Conservation (phyloP, 441 rosid species). For the Populus hybrid region DNA sequence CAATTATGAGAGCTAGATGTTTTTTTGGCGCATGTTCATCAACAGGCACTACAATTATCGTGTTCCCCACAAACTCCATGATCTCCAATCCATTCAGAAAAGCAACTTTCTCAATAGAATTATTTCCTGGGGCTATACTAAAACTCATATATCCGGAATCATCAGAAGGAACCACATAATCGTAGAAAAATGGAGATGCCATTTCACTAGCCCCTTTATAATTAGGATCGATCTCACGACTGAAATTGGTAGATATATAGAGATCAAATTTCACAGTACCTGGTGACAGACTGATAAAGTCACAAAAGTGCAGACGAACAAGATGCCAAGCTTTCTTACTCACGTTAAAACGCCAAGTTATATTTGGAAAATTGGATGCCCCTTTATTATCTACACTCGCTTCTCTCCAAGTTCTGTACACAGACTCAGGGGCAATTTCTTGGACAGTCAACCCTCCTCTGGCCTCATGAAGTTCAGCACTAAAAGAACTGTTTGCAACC, state of each 20-base stretch:
- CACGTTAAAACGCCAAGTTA: constrained; percentile 26
- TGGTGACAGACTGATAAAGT: constrained; percentile 20
- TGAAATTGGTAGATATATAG: constrained; percentile 11
- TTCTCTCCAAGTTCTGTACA: constrained; percentile 36
- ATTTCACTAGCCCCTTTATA: accelerated
- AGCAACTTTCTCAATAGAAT: constrained; percentile 12
- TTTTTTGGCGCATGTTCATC: not conserved
- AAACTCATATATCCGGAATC: constrained; percentile 32
- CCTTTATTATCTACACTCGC: constrained; percentile 7
- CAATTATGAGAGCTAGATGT: constrained; percentile 15
- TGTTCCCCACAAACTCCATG: constrained; percentile 32
- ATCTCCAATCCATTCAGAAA: constrained; percentile 54
- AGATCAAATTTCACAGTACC: constrained; percentile 8
- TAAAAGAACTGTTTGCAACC: not conserved
- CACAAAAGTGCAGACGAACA: constrained; percentile 47
- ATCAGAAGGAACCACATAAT: constrained; percentile 40
- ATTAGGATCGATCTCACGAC: constrained; percentile 3
- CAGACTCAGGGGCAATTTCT: constrained; percentile 29
- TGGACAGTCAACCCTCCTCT: accelerated
- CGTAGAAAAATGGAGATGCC: constrained; percentile 21
- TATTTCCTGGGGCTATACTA: constrained; percentile 27
- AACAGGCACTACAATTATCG: not conserved
- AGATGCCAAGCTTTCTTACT: constrained; percentile 24
- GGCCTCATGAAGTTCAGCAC: accelerated
- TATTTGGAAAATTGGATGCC: constrained; percentile 4